A percentile compares a stretch with the other conserved stretches of the same genome.
These are phyloP conservation scores for Neoascochyta sp. DNA, from an alignment of 2,329 filamentous ascomycete species.

Conservation along the genomic window DNA sequence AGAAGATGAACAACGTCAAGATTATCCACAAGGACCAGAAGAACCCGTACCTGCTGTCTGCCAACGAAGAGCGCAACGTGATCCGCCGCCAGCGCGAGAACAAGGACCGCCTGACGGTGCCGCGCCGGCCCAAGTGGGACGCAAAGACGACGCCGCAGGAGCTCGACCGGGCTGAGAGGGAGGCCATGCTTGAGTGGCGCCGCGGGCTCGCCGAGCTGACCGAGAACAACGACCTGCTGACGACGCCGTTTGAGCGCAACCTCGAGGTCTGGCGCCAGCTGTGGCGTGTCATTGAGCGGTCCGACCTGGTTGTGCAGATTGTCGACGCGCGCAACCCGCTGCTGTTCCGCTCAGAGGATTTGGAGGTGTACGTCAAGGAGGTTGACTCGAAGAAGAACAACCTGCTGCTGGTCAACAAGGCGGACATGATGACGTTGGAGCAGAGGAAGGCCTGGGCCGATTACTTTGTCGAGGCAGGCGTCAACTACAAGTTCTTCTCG, in stretches of 20 bases:
- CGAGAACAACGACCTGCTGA: constrained; percentile 87
- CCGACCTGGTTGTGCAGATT: constrained; percentile 94
- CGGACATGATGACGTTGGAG: constrained; percentile 92
- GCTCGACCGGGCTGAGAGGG: constrained; percentile 73
- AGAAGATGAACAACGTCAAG: constrained; percentile 98
- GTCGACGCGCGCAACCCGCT: constrained; percentile 94
- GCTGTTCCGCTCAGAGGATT: constrained; percentile 87
- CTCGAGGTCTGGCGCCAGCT: constrained; percentile 96
- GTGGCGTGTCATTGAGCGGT: constrained; percentile 96
- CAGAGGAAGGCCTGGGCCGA: constrained; percentile 83
- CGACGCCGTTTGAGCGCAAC: constrained; percentile 98
- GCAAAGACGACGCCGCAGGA: constrained; percentile 76
- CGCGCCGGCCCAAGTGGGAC: constrained; percentile 86
- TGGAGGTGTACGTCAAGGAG: constrained; percentile 92
- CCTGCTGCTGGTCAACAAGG: constrained; percentile 92
- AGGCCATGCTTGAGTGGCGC: constrained; percentile 81
- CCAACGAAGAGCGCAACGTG: constrained; percentile 74
- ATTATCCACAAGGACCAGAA: constrained; percentile 96
- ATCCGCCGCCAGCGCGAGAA: constrained; percentile 81
- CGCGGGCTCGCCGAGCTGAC: constrained; percentile 87
- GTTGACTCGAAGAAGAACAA: constrained; percentile 87
- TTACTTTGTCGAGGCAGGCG: constrained; percentile 74
- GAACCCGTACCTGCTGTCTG: constrained; percentile 88
- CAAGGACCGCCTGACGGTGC: constrained; percentile 76
- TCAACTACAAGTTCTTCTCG: constrained; percentile 95